A percentile compares a stretch with the other conserved stretches of the same genome.
These are phyloP conservation scores for Xylariaceae sp. DNA, from an alignment of 2,329 filamentous ascomycete species.

Conservation along the genomic window DNA sequence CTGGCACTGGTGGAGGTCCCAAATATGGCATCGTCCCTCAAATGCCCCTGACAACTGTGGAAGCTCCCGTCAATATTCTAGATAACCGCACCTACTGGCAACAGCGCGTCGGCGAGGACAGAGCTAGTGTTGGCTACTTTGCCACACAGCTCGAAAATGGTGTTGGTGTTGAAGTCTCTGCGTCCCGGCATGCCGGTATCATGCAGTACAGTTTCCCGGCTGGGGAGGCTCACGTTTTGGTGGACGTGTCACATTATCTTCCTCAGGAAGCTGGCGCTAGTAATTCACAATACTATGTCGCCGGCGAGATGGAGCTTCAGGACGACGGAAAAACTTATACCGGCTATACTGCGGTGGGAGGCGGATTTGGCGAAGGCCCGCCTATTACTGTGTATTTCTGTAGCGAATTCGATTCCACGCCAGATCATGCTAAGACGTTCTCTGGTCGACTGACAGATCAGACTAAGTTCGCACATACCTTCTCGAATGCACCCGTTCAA, in stretches of 20 bases:
- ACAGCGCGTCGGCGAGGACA: conserved; percentile 36
- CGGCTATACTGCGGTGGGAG: conserved; percentile 46
- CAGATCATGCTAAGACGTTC: conserved; percentile 21
- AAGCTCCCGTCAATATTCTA: conserved; percentile 40
- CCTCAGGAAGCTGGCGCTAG: conserved; percentile 35
- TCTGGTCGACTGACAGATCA: conserved; percentile 10
- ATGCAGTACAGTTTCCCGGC: conserved; percentile 50
- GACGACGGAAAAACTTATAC: conserved; percentile 39
- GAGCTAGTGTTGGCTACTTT: conserved; percentile 53
- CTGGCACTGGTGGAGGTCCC: conserved; percentile 56
- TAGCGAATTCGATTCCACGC: conserved; percentile 38
- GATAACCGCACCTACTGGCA: conserved; percentile 50
- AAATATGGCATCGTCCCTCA: conserved; percentile 57
- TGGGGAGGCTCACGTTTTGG: conserved; percentile 38
- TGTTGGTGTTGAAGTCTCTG: conserved; percentile 48
- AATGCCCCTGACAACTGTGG: conserved; percentile 42
- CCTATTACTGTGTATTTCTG: conserved; percentile 45
- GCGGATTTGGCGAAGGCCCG: conserved; percentile 40
- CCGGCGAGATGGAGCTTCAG: conserved; percentile 37
- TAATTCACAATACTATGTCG: conserved; percentile 41
- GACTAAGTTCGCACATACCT: conserved; percentile 5
- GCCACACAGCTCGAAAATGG: conserved; percentile 48
- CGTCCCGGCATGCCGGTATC: conserved; percentile 48
- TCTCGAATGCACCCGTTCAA: conserved; percentile 5
- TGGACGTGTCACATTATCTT: conserved; percentile 49